phyloP scores from a whole-genome alignment of 2,329 filamentous ascomycete species.

The Neurospora sp. region DNA sequence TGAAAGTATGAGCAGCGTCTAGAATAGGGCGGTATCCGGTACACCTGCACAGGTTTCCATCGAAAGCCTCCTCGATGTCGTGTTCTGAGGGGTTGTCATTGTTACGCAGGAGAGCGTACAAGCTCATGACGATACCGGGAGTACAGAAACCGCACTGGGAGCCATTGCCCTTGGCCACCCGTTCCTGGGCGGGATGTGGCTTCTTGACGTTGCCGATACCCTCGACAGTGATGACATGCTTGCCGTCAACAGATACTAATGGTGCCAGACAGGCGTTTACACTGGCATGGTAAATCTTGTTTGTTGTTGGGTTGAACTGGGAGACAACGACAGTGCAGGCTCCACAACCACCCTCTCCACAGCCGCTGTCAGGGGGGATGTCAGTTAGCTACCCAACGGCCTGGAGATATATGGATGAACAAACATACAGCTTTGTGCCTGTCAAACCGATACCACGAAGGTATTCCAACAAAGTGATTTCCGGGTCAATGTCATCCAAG shows the following conservation, averaged over 20 bases:
- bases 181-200: conserved; percentile 84
- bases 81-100: conserved; percentile 66
- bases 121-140: conserved; percentile 93
- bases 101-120: conserved; percentile 88
- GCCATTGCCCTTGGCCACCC: conserved; percentile 83
- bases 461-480: conserved; percentile 87
- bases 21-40: conserved; percentile 92
- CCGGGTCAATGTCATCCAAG: conserved; percentile 80
- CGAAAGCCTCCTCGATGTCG: conserved; percentile 91
- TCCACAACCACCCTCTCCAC: conserved; percentile 91
- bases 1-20: conserved; percentile 88
- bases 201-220: conserved; percentile 82
- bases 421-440: conserved; percentile 71
- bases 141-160: conserved; percentile 95
- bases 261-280: conserved; percentile 95
- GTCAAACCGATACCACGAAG: conserved; percentile 86
- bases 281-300: conserved; percentile 88
- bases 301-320: conserved; percentile 86
- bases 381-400: conserved; percentile 1
- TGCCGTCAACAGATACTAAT: conserved; percentile 86
- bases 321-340: conserved; percentile 94
- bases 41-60: conserved; percentile 91
- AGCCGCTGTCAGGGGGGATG: conserved; percentile 45
- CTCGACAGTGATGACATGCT: conserved; percentile 96
- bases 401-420: not conserved